phyloP scores from a whole-genome alignment of 2,329 filamentous ascomycete genomes.

The Fusarium albosuccineum region DNA sequence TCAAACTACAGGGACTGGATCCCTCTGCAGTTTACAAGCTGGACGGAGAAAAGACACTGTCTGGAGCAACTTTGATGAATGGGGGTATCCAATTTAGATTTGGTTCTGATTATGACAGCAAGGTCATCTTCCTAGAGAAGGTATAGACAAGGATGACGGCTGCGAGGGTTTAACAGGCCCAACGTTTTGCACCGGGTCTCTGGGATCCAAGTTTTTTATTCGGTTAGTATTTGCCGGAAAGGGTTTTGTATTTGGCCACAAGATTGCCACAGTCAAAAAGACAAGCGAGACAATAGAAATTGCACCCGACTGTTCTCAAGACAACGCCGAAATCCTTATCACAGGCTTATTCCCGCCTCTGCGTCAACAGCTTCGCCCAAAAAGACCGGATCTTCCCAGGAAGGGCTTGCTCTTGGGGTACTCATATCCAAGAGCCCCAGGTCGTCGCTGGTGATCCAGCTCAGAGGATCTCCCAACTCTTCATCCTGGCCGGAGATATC shows the following conservation, averaged over 20 bases:
- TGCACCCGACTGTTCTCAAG: not conserved
- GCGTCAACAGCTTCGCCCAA: slow-evolving; percentile 17
- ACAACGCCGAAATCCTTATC: not conserved
- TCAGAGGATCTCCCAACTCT: not conserved
- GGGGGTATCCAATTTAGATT: slow-evolving; percentile 68
- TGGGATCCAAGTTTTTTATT: too few relatives aligned
- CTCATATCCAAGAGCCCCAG: slow-evolving; percentile 32
- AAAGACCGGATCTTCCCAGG: slow-evolving; percentile 15
- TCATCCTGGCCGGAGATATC: slow-evolving; percentile 23
- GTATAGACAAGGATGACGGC: too few relatives aligned
- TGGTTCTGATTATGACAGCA: slow-evolving; percentile 67
- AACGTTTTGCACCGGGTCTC: too few relatives aligned
- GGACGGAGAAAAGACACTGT: slow-evolving; percentile 64
- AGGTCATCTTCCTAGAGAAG: slow-evolving; percentile 67
- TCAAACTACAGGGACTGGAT: slow-evolving; percentile 70
- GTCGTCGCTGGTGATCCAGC: slow-evolving; percentile 11
- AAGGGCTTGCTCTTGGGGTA: slow-evolving; percentile 12
- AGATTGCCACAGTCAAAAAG: too few relatives aligned
- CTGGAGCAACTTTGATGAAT: slow-evolving; percentile 73
- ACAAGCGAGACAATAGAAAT: too few relatives aligned
- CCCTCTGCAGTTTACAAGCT: slow-evolving; percentile 65
- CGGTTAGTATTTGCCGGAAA: too few relatives aligned
- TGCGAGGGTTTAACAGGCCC: not conserved
- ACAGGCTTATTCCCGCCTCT: not conserved
- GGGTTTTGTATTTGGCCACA: too few relatives aligned